A percentile compares a stretch with the other conserved stretches of the same genome.
Conservation (phyloP, 2,329 filamentous ascomycete species). For the Aspergillus ustus region DNA sequence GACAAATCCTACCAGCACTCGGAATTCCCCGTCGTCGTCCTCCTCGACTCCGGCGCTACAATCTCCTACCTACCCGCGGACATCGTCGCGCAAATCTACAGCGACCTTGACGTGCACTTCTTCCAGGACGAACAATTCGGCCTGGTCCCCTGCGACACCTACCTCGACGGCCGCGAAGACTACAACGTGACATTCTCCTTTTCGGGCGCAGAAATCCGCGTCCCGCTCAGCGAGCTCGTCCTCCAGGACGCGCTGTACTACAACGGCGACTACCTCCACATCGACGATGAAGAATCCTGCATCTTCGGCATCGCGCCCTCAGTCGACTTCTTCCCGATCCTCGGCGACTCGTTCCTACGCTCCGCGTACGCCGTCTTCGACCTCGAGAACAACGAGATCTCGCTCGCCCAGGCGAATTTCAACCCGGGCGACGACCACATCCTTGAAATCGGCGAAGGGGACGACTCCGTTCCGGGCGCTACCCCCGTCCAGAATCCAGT, state of each 20-base stretch:
- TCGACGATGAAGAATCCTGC: conserved; percentile 55
- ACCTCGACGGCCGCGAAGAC: conserved; percentile 46
- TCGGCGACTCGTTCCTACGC: conserved; percentile 76
- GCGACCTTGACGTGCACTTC: conserved; percentile 62
- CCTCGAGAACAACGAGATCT: conserved; percentile 72
- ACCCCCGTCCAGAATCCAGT: conserved; percentile 28
- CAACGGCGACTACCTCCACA: not conserved
- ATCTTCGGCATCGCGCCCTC: conserved; percentile 70
- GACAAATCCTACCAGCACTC: conserved; percentile 22
- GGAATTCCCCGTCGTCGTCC: conserved; percentile 58
- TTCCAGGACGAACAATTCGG: conserved; percentile 46
- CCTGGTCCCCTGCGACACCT: conserved; percentile 59
- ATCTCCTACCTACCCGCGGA: conserved; percentile 68
- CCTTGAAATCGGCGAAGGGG: conserved; percentile 56
- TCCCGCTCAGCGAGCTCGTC: conserved; percentile 64
- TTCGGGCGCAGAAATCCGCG: conserved; percentile 56
- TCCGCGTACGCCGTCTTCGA: conserved; percentile 79
- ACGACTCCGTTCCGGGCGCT: conserved; percentile 55
- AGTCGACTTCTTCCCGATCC: conserved; percentile 59
- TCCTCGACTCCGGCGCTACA: conserved; percentile 73
- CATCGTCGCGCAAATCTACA: conserved; percentile 56
- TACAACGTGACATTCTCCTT: conserved; percentile 60
- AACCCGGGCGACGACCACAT: conserved; percentile 57
- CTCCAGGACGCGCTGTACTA: conserved; percentile 54
- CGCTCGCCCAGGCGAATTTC: conserved; percentile 69